phyloP scores from a whole-genome alignment of 2,329 filamentous ascomycete species.

The Sclerotinia sclerotiorum region DNA sequence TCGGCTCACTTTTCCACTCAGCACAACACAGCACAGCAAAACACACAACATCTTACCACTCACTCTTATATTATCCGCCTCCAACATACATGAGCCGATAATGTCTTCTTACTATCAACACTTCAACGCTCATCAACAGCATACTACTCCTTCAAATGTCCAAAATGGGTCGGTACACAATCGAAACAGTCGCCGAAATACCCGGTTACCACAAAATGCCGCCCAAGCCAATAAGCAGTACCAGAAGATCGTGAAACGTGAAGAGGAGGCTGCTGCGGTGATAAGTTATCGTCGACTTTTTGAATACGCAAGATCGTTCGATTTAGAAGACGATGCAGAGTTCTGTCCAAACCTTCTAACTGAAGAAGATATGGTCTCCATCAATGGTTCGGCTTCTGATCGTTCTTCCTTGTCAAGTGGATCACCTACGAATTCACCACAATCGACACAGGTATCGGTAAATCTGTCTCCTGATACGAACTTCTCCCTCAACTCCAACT shows the following conservation, averaged over 20 bases:
- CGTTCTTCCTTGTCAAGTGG: conserved; percentile 93
- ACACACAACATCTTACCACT: not conserved
- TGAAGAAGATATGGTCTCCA: conserved; percentile 79
- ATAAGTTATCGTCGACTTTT: conserved; percentile 82
- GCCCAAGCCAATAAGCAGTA: conserved; percentile 64
- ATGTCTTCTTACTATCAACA: conserved; percentile 66
- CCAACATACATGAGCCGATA: conserved; percentile 41
- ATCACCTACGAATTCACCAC: conserved; percentile 87
- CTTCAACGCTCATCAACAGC: conserved; percentile 56
- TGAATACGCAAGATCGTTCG: conserved; percentile 89
- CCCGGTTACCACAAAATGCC: conserved; percentile 75
- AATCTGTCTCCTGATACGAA: conserved; percentile 63
- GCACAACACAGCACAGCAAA: not conserved
- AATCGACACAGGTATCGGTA: conserved; percentile 69
- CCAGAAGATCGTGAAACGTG: conserved; percentile 80
- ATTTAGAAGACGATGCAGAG: conserved; percentile 92
- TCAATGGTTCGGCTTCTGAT: conserved; percentile 86
- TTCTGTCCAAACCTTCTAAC: conserved; percentile 93
- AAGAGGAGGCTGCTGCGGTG: conserved; percentile 79
- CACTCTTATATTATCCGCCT: conserved; percentile 9
- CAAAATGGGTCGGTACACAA: conserved; percentile 60
- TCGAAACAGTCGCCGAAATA: conserved; percentile 81
- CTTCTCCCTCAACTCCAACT: conserved; percentile 69
- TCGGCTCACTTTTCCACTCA: conserved; percentile 9
- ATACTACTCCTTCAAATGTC: conserved; percentile 54